Evolutionary conservation across 192 early-diverging fungal species (phyloP), one percentile per base, ranked within the genome.

Genomic region (Martensiomyces pterosporus): DNA sequence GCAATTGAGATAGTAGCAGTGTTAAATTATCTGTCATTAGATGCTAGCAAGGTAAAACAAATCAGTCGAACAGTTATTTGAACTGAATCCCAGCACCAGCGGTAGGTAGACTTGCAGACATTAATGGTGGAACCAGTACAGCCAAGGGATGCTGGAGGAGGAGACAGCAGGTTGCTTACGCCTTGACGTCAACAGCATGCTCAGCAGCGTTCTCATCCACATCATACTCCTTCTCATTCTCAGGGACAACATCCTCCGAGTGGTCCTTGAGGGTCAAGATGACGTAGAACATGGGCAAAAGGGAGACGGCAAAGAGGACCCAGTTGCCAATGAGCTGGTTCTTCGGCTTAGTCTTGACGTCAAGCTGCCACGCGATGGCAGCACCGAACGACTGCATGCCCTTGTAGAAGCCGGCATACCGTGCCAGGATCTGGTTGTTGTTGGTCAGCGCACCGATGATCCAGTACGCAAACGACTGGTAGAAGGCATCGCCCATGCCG

Each of bases 331-430:
- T 32, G 29, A 32, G 29, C 29, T 32, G 29, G 29, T 32, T 5
- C 29, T 8, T 32, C 5, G 12, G 12, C 29, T 5, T 32, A 12
- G 12, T n/a, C 39, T 41, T 41, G 39, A n/a, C 39, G 16, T 17
- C 39, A 5, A 41, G 22, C 43, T 80, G 75, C 72, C 80, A 78
- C 2, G 78, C 67, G 36, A 83, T 67, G 44, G 81, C 85, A 41
- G 54, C 76, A 19, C 71, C 80, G 43, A 75, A 71, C 38, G 78
- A 81, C 71, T 89, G 87, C 39, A 86, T 79, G 37, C 79, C 80
- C 78, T 89, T 89, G 79, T 89, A 89, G 74, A 82, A 85, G 24
- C 85, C 87, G 27, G 80, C 77, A 53, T 79, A 85, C 38, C 80
- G 69, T 9, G 83, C 69, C 36, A 78, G 52, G 40, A 63, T 58